phyloP scores from a whole-genome alignment of 2,329 filamentous ascomycete genomes.

The Sarocladiaceae sp. region DNA sequence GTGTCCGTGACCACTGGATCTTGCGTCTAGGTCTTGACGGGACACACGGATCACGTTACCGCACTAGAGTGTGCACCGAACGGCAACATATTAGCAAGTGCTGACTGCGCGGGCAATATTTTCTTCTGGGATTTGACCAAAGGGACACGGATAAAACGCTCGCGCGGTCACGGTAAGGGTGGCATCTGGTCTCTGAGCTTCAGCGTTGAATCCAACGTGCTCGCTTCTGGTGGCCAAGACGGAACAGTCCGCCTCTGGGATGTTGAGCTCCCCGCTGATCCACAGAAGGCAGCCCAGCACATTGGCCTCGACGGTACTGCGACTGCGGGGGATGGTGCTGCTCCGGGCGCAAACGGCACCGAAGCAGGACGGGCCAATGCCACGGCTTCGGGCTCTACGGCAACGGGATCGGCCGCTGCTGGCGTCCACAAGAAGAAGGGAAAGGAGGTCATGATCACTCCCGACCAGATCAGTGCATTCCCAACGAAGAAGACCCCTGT shows the following conservation, averaged over 20 bases:
- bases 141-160: constrained; percentile 82
- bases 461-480: constrained; percentile 92
- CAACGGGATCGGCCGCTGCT: neutral
- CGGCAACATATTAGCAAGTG: constrained; percentile 87
- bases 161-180: constrained; percentile 88
- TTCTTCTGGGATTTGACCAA: constrained; percentile 92
- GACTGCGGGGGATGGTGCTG: constrained; percentile 36
- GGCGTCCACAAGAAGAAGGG: constrained; percentile 65
- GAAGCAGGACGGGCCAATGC: constrained; percentile 24
- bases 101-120: constrained; percentile 83
- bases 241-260: constrained; percentile 95
- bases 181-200: constrained; percentile 93
- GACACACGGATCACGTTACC: constrained; percentile 84
- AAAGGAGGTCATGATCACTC: constrained; percentile 85
- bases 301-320: constrained; percentile 37
- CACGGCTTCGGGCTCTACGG: constrained; percentile 14
- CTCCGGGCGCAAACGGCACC: constrained; percentile 19
- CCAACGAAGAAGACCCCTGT: constrained; percentile 95
- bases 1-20: constrained; percentile 88
- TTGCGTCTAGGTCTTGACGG: constrained; percentile 86
- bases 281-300: constrained; percentile 51
- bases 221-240: constrained; percentile 88
- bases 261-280: constrained; percentile 67
- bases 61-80: constrained; percentile 81
- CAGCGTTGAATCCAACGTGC: constrained; percentile 85